Base-by-base conservation (phyloP, 371 early-diverging fungal species). In the Gilbertella persicaria region DNA sequence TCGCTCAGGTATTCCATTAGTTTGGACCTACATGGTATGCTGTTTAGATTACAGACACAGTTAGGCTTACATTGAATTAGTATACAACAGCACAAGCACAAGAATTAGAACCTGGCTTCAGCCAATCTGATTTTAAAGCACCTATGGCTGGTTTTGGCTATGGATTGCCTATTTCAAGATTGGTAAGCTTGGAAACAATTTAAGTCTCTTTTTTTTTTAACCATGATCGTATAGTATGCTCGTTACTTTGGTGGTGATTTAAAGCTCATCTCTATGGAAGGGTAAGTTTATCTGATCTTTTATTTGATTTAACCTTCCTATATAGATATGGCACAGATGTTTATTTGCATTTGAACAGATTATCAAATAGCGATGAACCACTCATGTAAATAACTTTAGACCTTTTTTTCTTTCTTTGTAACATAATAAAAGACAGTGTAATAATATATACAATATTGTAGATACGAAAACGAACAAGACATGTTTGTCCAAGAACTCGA, bases 101-200 rank as follows among this genome's bases (percentile, higher is more conserved):
- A 49, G 75, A 82, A 53, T 66, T 94, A 52, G 96, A 95, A 43
- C 92, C 92, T 10, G 89, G 84, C 14, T 88, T 83, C 55, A 86
- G 80, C 64, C 72, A 87, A 64, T 84, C 91, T 20, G 97, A 97
- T 60, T 96, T 95, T 63, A 88, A 91, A 66, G 98, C 98, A 9
- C 98, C 98, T 2, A 84, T 98, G 87, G 98, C 98, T 20, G 98
- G 98, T 28, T 96, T 94, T 73, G 98, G 98, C 21, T 98, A 98
- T 66, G 98, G 98, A 1, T 68, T 98, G 38, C 98, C 98, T 16
- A 82, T 98, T 36, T 86, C 87, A 46, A 67, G 97, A 54, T 64
- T 93, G 59, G 84, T 84, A 78, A 61, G 71, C 43, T 8, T n/a
- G 39, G 28, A 36, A 26, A 44, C 6, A 3, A 28, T 29, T 28